Evolutionary conservation across 129 eudicot genomes (phyloP).

Genomic region (Flaveria brownii): DNA sequence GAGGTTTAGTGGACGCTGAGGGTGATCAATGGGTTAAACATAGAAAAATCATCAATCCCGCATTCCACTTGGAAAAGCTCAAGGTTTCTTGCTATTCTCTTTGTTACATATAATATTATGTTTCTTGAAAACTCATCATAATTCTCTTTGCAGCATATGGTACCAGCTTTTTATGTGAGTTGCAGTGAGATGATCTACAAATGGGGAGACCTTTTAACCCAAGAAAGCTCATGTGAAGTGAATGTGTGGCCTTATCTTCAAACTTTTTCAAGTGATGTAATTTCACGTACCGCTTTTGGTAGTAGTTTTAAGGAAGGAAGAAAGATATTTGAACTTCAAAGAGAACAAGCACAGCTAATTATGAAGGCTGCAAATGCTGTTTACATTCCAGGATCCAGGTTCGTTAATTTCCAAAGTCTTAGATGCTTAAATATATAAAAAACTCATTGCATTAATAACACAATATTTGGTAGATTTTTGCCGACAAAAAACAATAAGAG

Average conservation of each 20-base stretch:
- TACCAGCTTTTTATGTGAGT: slow-evolving; percentile 18
- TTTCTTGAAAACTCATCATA: neutral
- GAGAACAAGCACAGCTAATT: neutral
- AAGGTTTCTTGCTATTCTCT: slow-evolving; percentile 25
- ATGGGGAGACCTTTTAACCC: neutral
- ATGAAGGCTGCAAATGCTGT: neutral
- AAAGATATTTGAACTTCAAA: slow-evolving; percentile 11
- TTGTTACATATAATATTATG: neutral
- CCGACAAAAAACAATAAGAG: slow-evolving; percentile 30
- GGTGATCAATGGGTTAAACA: slow-evolving; percentile 43
- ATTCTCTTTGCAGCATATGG: slow-evolving; percentile 13
- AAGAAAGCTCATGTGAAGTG: slow-evolving; percentile 1
- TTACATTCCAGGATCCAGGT: slow-evolving; percentile 9
- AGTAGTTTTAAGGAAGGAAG: slow-evolving; percentile 12
- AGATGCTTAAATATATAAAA: too few species aligned
- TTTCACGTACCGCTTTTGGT: slow-evolving; percentile 6
- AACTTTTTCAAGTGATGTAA: neutral
- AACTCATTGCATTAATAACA: neutral
- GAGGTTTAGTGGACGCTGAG: slow-evolving; percentile 27
- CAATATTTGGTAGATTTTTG: slow-evolving; percentile 19
- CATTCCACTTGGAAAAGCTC: slow-evolving; percentile 45
- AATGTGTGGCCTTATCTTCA: slow-evolving; percentile 6
- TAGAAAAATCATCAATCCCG: slow-evolving; percentile 47
- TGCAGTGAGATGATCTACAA: slow-evolving; percentile 9
- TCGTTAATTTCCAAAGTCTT: neutral